Base-by-base conservation (phyloP, 2,329 filamentous ascomycete genomes). In the Neopestalotiopsis rosae region DNA sequence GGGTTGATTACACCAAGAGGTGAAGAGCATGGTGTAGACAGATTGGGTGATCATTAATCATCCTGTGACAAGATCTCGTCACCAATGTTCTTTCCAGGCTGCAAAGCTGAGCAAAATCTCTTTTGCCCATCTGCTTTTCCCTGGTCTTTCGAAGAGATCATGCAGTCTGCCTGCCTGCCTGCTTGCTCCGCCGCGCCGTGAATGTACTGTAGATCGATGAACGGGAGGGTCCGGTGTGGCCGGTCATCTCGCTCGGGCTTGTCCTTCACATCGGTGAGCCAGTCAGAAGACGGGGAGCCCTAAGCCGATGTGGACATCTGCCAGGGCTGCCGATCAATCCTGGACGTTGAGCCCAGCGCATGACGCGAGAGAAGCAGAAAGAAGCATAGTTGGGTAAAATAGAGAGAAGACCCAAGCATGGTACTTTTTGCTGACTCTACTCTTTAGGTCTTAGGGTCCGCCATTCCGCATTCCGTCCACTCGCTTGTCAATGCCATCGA, bases 231-330 rank as follows among this genome's bases (percentile, higher is more conserved):
- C 59, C 59, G 59, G 32, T 24, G 32, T 34, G 30, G 59, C 59
- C 59, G 59, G 34, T 62, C 59, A 62, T 62, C 32, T 38, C 34
- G 14, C n/a, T n/a, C 30, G 20, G 32, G 45, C 45, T n/a, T 52
- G 45, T 17, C 45, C 32, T 28, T 40, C 59, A 20, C 30, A 5
- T 7, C 34, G 14, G n/a, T 42, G 30, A 62, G 59, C 59, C 30
- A 62, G 32, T 62, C 59, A 62, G 32, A 40, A 40, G 30, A 20
- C 14, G 12, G 59, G 12, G 13, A 14, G 57, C 24, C 57, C 6
- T 59, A 59, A 24, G 24, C 30, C 57, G 57, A 28, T 24, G 45
- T 20, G 45, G 45, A 9, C 20, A 52, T 52, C 45, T 52, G 17
- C 45, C 20, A 52, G 45, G 45, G 45, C 20, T 52, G 45, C 45